Base-by-base conservation (phyloP, 495 filamentous ascomycete genomes). In the Chaetomium fimeti region DNA sequence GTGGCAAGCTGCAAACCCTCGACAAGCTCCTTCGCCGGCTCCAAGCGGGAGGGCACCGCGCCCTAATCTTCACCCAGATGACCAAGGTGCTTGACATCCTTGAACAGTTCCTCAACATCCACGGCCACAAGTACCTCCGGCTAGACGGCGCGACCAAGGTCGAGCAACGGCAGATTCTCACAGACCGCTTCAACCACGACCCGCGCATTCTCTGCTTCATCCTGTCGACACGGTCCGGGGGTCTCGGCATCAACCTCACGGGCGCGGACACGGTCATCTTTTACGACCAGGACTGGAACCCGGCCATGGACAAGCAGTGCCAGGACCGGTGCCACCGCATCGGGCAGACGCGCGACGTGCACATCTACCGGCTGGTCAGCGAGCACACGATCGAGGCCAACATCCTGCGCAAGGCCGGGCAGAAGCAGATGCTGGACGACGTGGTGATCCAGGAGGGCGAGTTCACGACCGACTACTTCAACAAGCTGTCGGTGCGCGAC, bases 281-380 rank as follows among this genome's bases (percentile, higher is more conserved):
- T 78, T 99, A 99, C 77, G 95, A 99, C 74, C 85, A 97, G 49
- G 95, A 99, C 77, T 99, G 95, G 95, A 99, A 99, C 68, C 95
- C 95, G 0, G 95, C 95, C 13, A 99, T 99, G 95, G 95, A 99
- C 76, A 97, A 97, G 71, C 95, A 99, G 75, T 99, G 95, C 73
- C 95, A 98, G 77, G 95, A 99, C 72, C 89, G 95, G 66, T 93
- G 91, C 67, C 95, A 99, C 75, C 92, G 95, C 58, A 99, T 99
- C 70, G 95, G 95, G 3, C 95, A 99, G 76, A 98, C 95, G 0
- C 87, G 95, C 29, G 95, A 99, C 71, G 95, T 99, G 45, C 93
- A 98, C 71, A 97, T 99, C 70, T 99, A 97, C 77, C 90, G 94
- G 8, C 89, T 99, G 47, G 93, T 99, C 29, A 93, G 89, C 24